Base-by-base conservation (phyloP, 2,329 filamentous ascomycete genomes). In the Leptographium galeiforme region DNA sequence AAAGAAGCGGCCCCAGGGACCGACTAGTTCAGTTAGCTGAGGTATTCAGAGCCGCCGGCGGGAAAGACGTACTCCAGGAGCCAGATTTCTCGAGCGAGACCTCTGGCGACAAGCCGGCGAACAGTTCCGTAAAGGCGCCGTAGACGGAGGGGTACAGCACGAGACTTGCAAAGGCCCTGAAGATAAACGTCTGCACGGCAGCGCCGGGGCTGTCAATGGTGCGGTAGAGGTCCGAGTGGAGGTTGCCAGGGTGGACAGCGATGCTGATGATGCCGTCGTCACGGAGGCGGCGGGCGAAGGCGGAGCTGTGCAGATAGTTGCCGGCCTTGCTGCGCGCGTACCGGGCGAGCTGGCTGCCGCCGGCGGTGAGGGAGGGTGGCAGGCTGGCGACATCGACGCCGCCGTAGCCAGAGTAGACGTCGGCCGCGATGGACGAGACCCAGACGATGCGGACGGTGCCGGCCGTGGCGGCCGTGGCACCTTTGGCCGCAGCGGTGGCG, bases 41-140 rank as follows among this genome's bases (percentile, higher is more conserved):
- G 16, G 2, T 14, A 14, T 5, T 4, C 11, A 33, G 12, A 13
- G 34, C 10, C 32, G 13, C 13, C 6, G 3, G 12, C 4, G 16
- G 39, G n/a, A 18, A 14, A 19, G 19, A 49, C 48, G 4, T 30
- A 51, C 49, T 51, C 39, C 39, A 51, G 8, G n/a, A 12, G 14
- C 45, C 44, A 7, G 25, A 33, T 25, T 48, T 41, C 34, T 69
- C 69, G 1, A 66, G 43, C 0, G 66, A 72, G 5, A 76, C 62
- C 0, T 74, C 66, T 0, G 69, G 68, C 0, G 72, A 72, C 41
- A 74, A 62, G 0, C 67, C 73, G 1, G 72, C 68, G 54, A 69
- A 78, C 1, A 78, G 57, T 55, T 72, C 67, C 0, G 74, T 74
- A 58, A 75, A 76, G 0, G 72, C 73, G 0, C 74, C 75, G 36